Percentiles rank a stretch among this genome's conserved stretches.
Conservation (phyloP, 1,284 basidiomycete species). For the Moniliella sp. region DNA sequence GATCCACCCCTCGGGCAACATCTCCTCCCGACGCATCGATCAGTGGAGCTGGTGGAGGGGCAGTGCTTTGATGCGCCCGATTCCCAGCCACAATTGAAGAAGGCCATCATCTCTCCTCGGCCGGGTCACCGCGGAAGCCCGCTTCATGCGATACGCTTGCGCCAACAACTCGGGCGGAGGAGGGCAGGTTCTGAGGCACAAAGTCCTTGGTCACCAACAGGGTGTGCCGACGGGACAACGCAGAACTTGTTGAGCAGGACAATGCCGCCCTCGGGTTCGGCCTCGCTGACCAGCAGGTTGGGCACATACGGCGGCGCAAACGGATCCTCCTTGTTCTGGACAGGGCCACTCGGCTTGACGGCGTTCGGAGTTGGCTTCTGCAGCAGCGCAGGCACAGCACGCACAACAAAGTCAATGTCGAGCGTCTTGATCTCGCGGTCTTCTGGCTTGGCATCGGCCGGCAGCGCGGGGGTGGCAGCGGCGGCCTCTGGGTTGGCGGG, state of each 20-base stretch:
- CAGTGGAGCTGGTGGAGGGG: conserved; percentile 10
- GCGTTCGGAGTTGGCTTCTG: conserved; percentile 13
- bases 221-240: conserved; percentile 25
- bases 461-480: no score
- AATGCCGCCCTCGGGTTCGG: conserved; percentile 14
- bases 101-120: conserved; percentile 12
- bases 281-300: conserved; percentile 17
- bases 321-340: conserved; percentile 19
- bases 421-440: not conserved
- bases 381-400: conserved; percentile 21
- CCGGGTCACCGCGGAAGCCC: conserved; percentile 2
- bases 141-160: conserved; percentile 12
- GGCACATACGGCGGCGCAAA: conserved; percentile 32
- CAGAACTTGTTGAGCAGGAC: conserved; percentile 30
- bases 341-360: conserved; percentile 1
- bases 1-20: no score
- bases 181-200: conserved; percentile 16
- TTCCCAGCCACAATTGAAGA: conserved; percentile 26
- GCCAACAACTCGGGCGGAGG: conserved; percentile 17
- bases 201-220: conserved; percentile 24
- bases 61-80: conserved; percentile 25
- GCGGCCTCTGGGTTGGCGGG: not conserved
- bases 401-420: conserved; percentile 1
- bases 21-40: no score
- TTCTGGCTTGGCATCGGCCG: no score